A percentile compares a stretch with the other conserved stretches of the same genome.
Conservation (phyloP, 1,284 basidiomycete genomes). For the Heterobasidion occidentale region DNA sequence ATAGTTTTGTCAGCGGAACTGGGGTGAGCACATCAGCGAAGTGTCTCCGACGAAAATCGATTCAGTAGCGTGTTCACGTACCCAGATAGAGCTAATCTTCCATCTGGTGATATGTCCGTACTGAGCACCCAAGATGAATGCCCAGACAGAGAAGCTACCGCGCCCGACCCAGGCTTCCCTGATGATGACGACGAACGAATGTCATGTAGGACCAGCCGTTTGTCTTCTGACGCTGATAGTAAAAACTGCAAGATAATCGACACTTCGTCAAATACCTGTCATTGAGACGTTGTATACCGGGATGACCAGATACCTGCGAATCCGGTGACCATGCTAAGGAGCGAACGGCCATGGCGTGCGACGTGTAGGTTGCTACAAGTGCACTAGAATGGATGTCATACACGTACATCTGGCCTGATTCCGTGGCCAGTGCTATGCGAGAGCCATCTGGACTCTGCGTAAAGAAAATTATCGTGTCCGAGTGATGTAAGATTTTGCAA, state of each 20-base stretch:
- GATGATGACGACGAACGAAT: constrained; percentile 51
- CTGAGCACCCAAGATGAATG: constrained; percentile 85
- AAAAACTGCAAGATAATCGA: constrained; percentile 45
- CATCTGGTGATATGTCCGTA: constrained; percentile 73
- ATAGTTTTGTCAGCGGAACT: constrained; percentile 82
- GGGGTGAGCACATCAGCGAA: constrained; percentile 3
- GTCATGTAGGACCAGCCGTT: constrained; percentile 80
- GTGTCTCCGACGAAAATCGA: not conserved
- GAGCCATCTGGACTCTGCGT: constrained; percentile 80
- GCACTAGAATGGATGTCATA: constrained; percentile 67
- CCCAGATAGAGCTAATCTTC: constrained; percentile 72
- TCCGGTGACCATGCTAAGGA: constrained; percentile 81
- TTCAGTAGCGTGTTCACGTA: constrained; percentile 28
- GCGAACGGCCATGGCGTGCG: constrained; percentile 82
- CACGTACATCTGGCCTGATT: constrained; percentile 76
- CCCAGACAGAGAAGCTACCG: constrained; percentile 75
- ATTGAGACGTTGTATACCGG: not conserved
- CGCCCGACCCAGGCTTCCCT: constrained; percentile 55
- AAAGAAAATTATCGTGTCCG: not conserved
- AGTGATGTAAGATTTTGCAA: too few species aligned
- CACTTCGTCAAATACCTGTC: not conserved
- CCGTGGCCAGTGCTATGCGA: constrained; percentile 69
- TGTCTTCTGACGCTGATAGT: constrained; percentile 82
- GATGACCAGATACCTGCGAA: constrained; percentile 37
- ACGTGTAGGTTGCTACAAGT: constrained; percentile 64